A percentile compares a stretch with the other conserved stretches of the same genome.
Conservation (phyloP, 2,329 filamentous ascomycete species). For the Fusarium cyanostomum region DNA sequence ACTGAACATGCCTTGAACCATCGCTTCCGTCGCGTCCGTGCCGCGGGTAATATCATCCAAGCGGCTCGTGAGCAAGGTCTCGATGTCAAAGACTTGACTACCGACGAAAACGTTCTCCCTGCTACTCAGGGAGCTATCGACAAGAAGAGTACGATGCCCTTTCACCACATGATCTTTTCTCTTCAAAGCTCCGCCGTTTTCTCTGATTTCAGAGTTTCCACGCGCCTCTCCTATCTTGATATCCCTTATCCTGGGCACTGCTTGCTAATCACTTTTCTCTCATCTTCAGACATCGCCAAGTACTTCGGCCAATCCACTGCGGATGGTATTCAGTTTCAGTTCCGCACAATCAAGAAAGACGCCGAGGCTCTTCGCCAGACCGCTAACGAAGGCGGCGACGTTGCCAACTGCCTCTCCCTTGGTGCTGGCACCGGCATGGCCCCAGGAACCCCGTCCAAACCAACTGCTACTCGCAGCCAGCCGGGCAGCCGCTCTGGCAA, state of each 20-base stretch:
- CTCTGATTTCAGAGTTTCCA: neutral
- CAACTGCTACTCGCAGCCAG: conserved; percentile 29
- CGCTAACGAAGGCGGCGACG: conserved; percentile 56
- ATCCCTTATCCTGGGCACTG: neutral
- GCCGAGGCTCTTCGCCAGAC: conserved; percentile 59
- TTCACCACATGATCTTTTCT: neutral
- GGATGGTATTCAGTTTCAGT: conserved; percentile 69
- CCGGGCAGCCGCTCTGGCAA: conserved; percentile 41
- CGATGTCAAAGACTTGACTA: conserved; percentile 56
- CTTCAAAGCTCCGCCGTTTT: neutral
- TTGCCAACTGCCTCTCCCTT: conserved; percentile 52
- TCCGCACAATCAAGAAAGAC: conserved; percentile 64
- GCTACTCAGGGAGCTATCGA: conserved; percentile 51
- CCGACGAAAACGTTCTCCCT: conserved; percentile 49
- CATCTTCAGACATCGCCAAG: conserved; percentile 64
- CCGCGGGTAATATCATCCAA: conserved; percentile 53
- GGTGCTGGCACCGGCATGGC: conserved; percentile 38
- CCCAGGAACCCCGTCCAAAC: conserved; percentile 46
- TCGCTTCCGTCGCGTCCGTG: conserved; percentile 59
- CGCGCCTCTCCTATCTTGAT: conserved; percentile 5
- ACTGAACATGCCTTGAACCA: conserved; percentile 60
- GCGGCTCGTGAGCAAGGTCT: conserved; percentile 47
- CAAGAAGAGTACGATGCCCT: conserved; percentile 51
- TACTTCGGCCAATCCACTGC: conserved; percentile 68
- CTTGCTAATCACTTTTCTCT: conserved; percentile 7